Evolutionary conservation across 768 basidiomycete genomes (phyloP), one percentile per base, ranked within the genome.

Genomic region (Rhodosporidiobolus odoratus): DNA sequence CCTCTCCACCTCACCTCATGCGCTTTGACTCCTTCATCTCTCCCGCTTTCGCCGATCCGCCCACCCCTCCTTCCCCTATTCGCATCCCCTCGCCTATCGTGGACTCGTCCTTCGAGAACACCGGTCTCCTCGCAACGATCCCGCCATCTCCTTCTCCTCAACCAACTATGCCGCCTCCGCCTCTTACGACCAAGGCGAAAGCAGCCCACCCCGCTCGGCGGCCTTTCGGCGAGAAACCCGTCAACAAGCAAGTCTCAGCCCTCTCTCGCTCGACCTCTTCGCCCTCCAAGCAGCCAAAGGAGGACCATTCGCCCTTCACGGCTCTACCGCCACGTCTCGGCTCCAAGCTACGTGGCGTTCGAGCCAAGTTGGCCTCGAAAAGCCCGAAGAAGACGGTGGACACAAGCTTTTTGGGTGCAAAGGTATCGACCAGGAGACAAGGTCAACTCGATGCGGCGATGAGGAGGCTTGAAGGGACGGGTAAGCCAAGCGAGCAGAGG

Each of bases 281-380:
- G 35, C 45, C 66, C 17, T 21, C 25, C 19, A 41, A 34, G 62
- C 9, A 15, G 32, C 40, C 40, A 1, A 68, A 62, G 47, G 61
- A 47, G 37, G 58, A 61, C 15, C 53, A 38, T 27, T 68, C 71
- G 38, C 72, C 72, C 9, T 73, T 73, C 58, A 69, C 72, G 3
- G 72, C 72, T 9, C 68, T 73, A 5, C 72, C 72, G 1, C 72
- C 72, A 15, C 65, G 65, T 1, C 48, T 73, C 61, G 50, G 52
- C 15, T 52, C 56, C 25, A 72, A 68, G 43, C 52, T 68, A 3
- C 62, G 68, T 2, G 47, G 45, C 25, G 0, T 58, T 2, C 62
- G 66, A 16, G 58, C 32, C 45, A 34, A 62, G 59, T 4, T 45
- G 8, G 23, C 6, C 7, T 48, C 43, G 32, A 43, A 41, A n/a